A percentile compares a stretch with the other conserved stretches of the same genome.
These are phyloP conservation scores for Calvatia gigantea DNA, from an alignment of 768 basidiomycete genomes.

Conservation along the genomic window DNA sequence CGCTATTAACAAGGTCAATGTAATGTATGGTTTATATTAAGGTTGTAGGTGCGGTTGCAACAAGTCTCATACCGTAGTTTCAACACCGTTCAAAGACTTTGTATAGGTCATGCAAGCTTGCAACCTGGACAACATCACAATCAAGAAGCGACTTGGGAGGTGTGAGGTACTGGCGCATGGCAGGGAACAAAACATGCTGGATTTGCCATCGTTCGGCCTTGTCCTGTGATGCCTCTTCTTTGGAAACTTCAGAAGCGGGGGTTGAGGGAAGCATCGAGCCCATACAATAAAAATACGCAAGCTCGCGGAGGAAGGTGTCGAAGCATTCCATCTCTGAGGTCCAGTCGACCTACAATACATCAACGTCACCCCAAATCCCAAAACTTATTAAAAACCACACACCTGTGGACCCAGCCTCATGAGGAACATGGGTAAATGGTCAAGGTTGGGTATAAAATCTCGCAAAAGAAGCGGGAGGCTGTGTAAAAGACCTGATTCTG, in stretches of 20 bases:
- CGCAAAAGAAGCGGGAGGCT: slow-evolving; percentile 78
- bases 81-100: slow-evolving; percentile 93
- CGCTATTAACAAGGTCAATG: not conserved
- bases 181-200: slow-evolving; percentile 87
- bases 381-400: slow-evolving; percentile 3
- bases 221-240: slow-evolving; percentile 39
- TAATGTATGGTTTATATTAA: slow-evolving; percentile 12
- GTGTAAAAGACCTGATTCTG: slow-evolving; percentile 62
- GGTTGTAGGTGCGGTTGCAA: slow-evolving; percentile 13
- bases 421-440: slow-evolving; percentile 84
- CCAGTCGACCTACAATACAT: slow-evolving; percentile 75
- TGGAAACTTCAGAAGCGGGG: slow-evolving; percentile 12
- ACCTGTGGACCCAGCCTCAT: slow-evolving; percentile 94
- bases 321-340: slow-evolving; percentile 82
- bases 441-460: slow-evolving; percentile 88
- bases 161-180: slow-evolving; percentile 71
- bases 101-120: slow-evolving; percentile 88
- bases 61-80: slow-evolving; percentile 11
- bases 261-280: slow-evolving; percentile 44
- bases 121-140: slow-evolving; percentile 80
- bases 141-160: slow-evolving; percentile 67
- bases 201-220: slow-evolving; percentile 76
- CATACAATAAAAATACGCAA: slow-evolving; percentile 82
- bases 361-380: not conserved
- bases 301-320: slow-evolving; percentile 76